phyloP scores from a whole-genome alignment of 2,329 filamentous ascomycete genomes.

The Alternaria tenuissima region DNA sequence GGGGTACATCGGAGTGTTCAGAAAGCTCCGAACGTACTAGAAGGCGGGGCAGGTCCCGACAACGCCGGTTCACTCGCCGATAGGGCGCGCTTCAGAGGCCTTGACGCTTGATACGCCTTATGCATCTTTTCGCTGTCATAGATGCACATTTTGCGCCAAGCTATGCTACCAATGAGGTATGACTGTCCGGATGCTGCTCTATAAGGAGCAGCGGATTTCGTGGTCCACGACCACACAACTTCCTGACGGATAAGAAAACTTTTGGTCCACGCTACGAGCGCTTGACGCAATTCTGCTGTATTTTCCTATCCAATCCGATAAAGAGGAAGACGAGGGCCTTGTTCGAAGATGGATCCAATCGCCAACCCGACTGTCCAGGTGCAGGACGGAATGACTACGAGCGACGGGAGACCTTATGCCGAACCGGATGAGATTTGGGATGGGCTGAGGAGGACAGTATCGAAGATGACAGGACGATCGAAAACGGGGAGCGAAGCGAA shows the following conservation, averaged over 20 bases:
- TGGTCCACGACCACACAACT: neutral
- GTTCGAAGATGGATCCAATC: conserved; percentile 37
- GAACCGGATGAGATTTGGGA: conserved; percentile 33
- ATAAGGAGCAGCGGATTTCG: neutral
- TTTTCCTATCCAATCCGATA: neutral
- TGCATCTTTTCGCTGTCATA: neutral
- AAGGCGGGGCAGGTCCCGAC: conserved; percentile 8
- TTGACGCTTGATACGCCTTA: conserved; percentile 1
- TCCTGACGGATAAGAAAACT: neutral
- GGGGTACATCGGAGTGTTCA: neutral
- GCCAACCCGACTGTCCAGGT: conserved; percentile 38
- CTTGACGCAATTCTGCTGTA: neutral
- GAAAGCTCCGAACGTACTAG: conserved; percentile 5
- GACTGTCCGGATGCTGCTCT: neutral
- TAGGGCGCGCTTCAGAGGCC: conserved; percentile 3
- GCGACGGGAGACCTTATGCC: conserved; percentile 11
- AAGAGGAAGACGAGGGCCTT: neutral
- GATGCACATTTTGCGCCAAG: conserved; percentile 11
- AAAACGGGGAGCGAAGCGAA: conserved; percentile 26
- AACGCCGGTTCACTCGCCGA: conserved; percentile 8
- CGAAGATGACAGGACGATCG: conserved; percentile 32
- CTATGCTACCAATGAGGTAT: conserved; percentile 2
- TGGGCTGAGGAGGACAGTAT: conserved; percentile 27
- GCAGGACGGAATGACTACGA: conserved; percentile 27
- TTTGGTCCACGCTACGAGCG: neutral